Conservation (phyloP, 2,329 filamentous ascomycete species). For the Epichloe glyceriae region DNA sequence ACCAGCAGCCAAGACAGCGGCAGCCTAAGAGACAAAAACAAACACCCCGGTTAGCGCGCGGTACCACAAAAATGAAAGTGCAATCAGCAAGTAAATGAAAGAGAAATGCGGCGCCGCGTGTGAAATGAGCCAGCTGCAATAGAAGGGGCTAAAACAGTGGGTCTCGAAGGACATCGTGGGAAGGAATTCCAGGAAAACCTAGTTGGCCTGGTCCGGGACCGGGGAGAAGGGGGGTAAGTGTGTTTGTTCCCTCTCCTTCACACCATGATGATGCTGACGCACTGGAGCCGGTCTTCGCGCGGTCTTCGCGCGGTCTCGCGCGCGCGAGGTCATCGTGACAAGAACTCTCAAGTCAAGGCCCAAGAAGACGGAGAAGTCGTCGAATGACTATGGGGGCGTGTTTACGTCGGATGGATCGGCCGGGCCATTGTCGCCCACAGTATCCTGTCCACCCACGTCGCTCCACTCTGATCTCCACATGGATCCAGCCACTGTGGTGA, state of each 20-base stretch:
- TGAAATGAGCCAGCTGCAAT: neutral
- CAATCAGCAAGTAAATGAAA: neutral
- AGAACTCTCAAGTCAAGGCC: neutral
- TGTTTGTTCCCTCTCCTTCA: too few relatives aligned
- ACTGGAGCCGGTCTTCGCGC: neutral
- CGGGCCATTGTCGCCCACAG: slow-evolving; percentile 1
- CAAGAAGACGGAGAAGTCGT: neutral
- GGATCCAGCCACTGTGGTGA: slow-evolving; percentile 11
- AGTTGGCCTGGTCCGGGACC: too few relatives aligned
- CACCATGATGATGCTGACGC: too few relatives aligned
- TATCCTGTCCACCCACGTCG: neutral
- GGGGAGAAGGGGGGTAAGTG: too few relatives aligned
- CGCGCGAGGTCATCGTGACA: neutral
- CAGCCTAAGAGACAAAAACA: slow-evolving; percentile 34
- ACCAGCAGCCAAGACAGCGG: slow-evolving; percentile 69
- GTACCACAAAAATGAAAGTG: neutral
- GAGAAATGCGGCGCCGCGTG: neutral
- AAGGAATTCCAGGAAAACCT: neutral
- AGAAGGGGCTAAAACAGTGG: neutral
- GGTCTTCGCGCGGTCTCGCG: neutral
- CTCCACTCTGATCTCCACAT: slow-evolving; percentile 10
- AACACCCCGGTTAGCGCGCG: slow-evolving; percentile 14
- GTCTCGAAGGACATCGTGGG: neutral
- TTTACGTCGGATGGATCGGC: slow-evolving; percentile 13
- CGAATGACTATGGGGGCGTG: neutral